phyloP scores from a whole-genome alignment of 495 filamentous ascomycete genomes.

The Xylaria nigripes region DNA sequence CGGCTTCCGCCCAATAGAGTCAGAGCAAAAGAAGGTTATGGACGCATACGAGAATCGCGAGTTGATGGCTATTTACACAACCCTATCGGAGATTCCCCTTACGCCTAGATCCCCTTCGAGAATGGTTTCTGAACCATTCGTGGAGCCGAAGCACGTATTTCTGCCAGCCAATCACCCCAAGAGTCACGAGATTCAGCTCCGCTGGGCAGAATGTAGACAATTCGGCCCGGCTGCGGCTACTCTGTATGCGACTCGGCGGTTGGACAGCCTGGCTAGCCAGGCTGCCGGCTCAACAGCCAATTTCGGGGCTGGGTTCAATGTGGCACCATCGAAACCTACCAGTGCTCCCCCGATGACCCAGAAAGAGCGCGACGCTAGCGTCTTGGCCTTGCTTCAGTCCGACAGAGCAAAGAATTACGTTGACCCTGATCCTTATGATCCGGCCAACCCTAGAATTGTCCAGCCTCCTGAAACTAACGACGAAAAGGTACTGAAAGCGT shows the following conservation, averaged over 20 bases:
- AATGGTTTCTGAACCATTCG: slow-evolving; percentile 13
- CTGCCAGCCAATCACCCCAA: slow-evolving; percentile 13
- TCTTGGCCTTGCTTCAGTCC: slow-evolving; percentile 26
- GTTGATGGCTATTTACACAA: slow-evolving; percentile 75
- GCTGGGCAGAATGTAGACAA: slow-evolving; percentile 18
- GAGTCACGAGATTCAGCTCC: slow-evolving; percentile 27
- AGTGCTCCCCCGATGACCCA: slow-evolving; percentile 7
- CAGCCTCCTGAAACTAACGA: slow-evolving; percentile 28
- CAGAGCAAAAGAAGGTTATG: slow-evolving; percentile 59
- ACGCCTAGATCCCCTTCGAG: slow-evolving; percentile 63
- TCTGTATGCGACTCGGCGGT: slow-evolving; percentile 14
- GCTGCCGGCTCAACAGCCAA: no score
- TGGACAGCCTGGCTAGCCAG: not conserved
- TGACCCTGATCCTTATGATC: slow-evolving; percentile 26
- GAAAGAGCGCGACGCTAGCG: slow-evolving; percentile 11
- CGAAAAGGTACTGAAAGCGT: slow-evolving; percentile 24
- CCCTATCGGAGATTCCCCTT: slow-evolving; percentile 63
- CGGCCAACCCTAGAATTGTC: slow-evolving; percentile 16
- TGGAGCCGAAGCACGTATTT: slow-evolving; percentile 13
- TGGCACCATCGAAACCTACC: not conserved
- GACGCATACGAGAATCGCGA: slow-evolving; percentile 66
- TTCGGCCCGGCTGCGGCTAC: slow-evolving; percentile 12
- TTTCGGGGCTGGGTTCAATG: not conserved
- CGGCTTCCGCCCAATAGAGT: slow-evolving; percentile 50
- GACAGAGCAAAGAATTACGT: slow-evolving; percentile 29